A percentile compares a stretch with the other conserved stretches of the same genome.
These are phyloP conservation scores for Danielozyma ontarioensis DNA, from an alignment of 805 yeast genomes.

Conservation along the genomic window DNA sequence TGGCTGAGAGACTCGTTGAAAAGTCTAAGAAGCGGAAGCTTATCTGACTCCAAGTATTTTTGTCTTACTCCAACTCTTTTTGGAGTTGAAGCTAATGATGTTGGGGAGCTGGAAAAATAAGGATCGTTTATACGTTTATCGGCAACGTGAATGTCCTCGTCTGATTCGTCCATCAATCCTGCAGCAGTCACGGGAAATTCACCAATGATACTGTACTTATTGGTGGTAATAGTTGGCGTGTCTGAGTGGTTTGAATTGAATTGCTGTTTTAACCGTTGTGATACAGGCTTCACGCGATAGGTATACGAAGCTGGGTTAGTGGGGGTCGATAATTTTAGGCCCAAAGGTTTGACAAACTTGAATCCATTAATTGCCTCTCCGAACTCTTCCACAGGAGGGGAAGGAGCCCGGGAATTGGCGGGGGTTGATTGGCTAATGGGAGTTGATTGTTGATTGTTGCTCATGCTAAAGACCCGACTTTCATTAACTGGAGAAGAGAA, in stretches of 20 bases:
- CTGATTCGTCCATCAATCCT: conserved; percentile 30
- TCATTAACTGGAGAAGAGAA: too few relatives aligned
- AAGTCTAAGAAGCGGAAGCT: conserved; percentile 9
- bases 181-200: conserved; percentile 27
- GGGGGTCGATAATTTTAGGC: conserved; percentile 16
- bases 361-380: conserved; percentile 40
- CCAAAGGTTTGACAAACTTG: conserved; percentile 31
- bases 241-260: conserved; percentile 11
- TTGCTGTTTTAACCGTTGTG: conserved; percentile 19
- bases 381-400: conserved; percentile 16
- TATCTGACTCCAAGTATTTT: conserved; percentile 10
- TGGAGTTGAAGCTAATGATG: background rate
- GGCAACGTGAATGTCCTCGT: conserved; percentile 27
- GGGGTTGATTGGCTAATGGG: conserved; percentile 1
- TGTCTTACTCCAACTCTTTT: conserved; percentile 4
- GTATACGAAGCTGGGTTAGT: conserved; percentile 10
- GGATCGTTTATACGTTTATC: conserved; percentile 35
- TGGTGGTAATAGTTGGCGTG: conserved; percentile 1
- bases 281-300: conserved; percentile 7
- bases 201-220: conserved; percentile 23
- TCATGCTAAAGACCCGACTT: too few relatives aligned
- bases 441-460: too few relatives aligned
- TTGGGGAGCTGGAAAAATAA: conserved; percentile 11
- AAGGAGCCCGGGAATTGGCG: background rate
- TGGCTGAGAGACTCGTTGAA: conserved; percentile 5